These are phyloP conservation scores for Lasiodiplodia sp. DNA, from an alignment of 2,329 filamentous ascomycete genomes.

Conservation along the genomic window DNA sequence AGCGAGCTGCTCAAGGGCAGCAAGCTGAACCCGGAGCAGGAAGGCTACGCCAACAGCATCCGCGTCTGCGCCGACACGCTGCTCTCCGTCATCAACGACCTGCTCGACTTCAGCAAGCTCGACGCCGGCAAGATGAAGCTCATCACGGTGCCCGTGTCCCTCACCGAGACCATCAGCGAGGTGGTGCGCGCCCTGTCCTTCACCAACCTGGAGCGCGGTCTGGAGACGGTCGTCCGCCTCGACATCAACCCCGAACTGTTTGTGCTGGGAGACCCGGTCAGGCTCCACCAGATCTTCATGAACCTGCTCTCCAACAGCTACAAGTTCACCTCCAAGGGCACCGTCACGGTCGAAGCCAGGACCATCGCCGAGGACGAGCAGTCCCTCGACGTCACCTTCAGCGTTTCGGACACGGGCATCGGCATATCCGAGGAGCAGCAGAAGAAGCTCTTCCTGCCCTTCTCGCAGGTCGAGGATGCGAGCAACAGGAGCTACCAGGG, in stretches of 20 bases:
- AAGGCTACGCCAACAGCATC: constrained; percentile 69
- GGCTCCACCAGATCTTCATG: constrained; percentile 64
- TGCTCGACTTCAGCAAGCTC: constrained; percentile 60
- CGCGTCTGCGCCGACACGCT: constrained; percentile 67
- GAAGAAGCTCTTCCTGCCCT: constrained; percentile 87
- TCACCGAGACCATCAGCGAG: constrained; percentile 67
- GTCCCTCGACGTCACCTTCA: constrained; percentile 78
- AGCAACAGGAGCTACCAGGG: constrained; percentile 91
- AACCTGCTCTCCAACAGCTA: constrained; percentile 93
- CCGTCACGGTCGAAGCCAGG: constrained; percentile 81
- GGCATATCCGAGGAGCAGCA: constrained; percentile 85
- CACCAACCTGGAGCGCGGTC: constrained; percentile 66
- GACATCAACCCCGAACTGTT: constrained; percentile 63
- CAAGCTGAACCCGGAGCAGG: constrained; percentile 63
- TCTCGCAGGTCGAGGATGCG: constrained; percentile 90
- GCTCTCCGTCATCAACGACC: constrained; percentile 61
- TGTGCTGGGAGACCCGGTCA: constrained; percentile 59
- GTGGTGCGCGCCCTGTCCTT: constrained; percentile 69
- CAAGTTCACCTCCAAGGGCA: constrained; percentile 89
- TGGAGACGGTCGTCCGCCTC: constrained; percentile 64
- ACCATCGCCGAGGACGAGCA: constrained; percentile 75
- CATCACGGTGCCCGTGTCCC: constrained; percentile 62
- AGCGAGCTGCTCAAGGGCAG: constrained; percentile 68
- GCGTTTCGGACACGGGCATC: constrained; percentile 89
- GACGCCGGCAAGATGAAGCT: constrained; percentile 65